Evolutionary conservation across 306 rosid species (phyloP).

Genomic region (Vigna hirtella): DNA sequence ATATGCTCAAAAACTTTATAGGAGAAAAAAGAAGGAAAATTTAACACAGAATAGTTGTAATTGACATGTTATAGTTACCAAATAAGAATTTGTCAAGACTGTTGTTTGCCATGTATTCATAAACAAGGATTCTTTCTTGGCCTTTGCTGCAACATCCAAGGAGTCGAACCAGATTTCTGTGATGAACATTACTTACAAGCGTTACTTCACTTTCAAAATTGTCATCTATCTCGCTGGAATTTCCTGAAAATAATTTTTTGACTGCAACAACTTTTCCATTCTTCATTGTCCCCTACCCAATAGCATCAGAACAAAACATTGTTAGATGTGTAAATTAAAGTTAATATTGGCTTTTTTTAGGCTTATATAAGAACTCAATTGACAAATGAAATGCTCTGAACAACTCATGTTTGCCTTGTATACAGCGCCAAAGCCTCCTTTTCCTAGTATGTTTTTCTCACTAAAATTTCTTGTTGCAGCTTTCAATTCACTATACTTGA

Average conservation of each 20-base stretch:
- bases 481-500: slow-evolving; percentile 59
- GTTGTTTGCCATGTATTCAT: slow-evolving; percentile 70
- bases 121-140: slow-evolving; percentile 65
- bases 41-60: background rate
- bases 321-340: no score
- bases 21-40: background rate
- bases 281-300: background rate
- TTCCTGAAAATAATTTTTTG: slow-evolving; percentile 56
- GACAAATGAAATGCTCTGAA: background rate
- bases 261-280: slow-evolving; percentile 71
- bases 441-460: slow-evolving; percentile 63
- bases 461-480: slow-evolving; percentile 63
- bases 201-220: slow-evolving; percentile 73
- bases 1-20: background rate
- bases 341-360: no score
- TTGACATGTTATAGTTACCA: slow-evolving; percentile 47
- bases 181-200: slow-evolving; percentile 52
- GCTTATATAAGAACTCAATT: no score
- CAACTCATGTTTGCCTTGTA: slow-evolving; percentile 53
- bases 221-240: slow-evolving; percentile 52
- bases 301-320: background rate
- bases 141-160: slow-evolving; percentile 46
- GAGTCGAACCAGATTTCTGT: slow-evolving; percentile 3
- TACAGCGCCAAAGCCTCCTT: slow-evolving; percentile 74
- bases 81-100: slow-evolving; percentile 73